Conservation (phyloP, 768 basidiomycete genomes). For the Gymnopilus dilepis region DNA sequence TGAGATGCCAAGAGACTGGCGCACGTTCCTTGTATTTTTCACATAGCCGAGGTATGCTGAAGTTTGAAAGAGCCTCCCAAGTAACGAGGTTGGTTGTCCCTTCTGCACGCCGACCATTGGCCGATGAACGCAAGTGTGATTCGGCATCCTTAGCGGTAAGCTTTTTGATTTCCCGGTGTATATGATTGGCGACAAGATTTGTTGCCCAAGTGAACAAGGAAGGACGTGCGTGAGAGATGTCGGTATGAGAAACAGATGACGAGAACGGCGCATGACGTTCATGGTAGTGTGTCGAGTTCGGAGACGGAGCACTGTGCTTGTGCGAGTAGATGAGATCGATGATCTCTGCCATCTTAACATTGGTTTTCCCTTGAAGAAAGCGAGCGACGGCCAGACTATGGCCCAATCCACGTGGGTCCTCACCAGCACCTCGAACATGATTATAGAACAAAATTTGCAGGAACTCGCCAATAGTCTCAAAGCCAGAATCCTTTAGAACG, state of each 20-base stretch:
- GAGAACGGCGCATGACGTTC: background rate
- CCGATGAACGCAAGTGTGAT: background rate
- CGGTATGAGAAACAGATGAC: background rate
- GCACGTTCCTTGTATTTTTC: conserved; percentile 19
- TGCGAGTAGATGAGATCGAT: conserved; percentile 25
- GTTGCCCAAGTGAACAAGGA: conserved; percentile 3
- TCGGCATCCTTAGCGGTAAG: background rate
- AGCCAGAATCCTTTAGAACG: background rate
- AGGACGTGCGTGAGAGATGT: background rate
- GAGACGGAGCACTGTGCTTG: conserved; percentile 12
- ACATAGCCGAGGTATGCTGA: conserved; percentile 20
- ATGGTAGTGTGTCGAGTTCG: background rate
- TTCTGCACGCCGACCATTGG: background rate
- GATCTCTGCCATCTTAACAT: conserved; percentile 19
- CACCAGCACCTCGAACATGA: background rate
- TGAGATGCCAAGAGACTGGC: conserved; percentile 22
- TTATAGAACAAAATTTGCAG: background rate
- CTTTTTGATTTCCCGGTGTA: background rate
- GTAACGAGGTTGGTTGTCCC: background rate
- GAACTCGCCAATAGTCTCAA: background rate
- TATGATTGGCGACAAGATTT: background rate
- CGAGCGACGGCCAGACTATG: conserved; percentile 10
- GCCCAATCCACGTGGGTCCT: background rate
- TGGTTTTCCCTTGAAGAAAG: conserved; percentile 22
- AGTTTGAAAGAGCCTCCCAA: conserved; percentile 10